phyloP scores from a whole-genome alignment of 352 stramenopile species.

The Phytophthora sp. region DNA sequence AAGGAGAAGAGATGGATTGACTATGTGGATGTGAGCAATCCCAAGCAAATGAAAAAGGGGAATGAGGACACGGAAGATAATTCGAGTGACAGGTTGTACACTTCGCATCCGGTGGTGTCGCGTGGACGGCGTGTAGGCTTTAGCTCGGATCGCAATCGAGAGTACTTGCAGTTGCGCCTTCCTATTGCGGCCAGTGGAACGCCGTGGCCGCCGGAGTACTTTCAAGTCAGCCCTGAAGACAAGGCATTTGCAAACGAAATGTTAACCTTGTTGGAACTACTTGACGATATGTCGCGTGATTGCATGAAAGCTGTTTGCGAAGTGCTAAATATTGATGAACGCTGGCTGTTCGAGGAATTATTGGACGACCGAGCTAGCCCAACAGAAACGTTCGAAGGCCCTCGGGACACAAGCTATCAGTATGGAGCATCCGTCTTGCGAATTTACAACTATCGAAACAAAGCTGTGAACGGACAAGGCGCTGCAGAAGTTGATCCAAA shows the following conservation, averaged over 20 bases:
- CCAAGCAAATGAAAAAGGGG: not conserved
- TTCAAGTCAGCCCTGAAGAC: slow-evolving; percentile 45
- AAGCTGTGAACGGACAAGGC: slow-evolving; percentile 25
- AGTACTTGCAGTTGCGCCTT: slow-evolving; percentile 80
- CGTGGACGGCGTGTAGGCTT: slow-evolving; percentile 79
- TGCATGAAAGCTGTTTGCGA: slow-evolving; percentile 84
- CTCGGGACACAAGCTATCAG: slow-evolving; percentile 61
- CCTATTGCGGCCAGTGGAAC: slow-evolving; percentile 71
- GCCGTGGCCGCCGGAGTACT: slow-evolving; percentile 78
- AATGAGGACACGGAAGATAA: not conserved
- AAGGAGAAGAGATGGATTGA: slow-evolving; percentile 69
- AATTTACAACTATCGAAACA: slow-evolving; percentile 89
- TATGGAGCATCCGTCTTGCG: slow-evolving; percentile 85
- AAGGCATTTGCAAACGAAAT: slow-evolving; percentile 64
- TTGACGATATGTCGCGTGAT: slow-evolving; percentile 71
- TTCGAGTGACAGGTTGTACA: slow-evolving; percentile 22
- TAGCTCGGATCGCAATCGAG: slow-evolving; percentile 68
- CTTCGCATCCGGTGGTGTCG: slow-evolving; percentile 55
- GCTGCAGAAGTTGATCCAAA: slow-evolving; percentile 44
- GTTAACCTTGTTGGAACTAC: slow-evolving; percentile 58
- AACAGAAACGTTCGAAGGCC: slow-evolving; percentile 23
- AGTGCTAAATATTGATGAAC: slow-evolving; percentile 64
- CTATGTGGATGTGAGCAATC: slow-evolving; percentile 53
- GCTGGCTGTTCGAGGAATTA: slow-evolving; percentile 71
- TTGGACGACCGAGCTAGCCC: slow-evolving; percentile 61